Base-by-base conservation (phyloP, 352 stramenopile species). In the Pythium periplocum region DNA sequence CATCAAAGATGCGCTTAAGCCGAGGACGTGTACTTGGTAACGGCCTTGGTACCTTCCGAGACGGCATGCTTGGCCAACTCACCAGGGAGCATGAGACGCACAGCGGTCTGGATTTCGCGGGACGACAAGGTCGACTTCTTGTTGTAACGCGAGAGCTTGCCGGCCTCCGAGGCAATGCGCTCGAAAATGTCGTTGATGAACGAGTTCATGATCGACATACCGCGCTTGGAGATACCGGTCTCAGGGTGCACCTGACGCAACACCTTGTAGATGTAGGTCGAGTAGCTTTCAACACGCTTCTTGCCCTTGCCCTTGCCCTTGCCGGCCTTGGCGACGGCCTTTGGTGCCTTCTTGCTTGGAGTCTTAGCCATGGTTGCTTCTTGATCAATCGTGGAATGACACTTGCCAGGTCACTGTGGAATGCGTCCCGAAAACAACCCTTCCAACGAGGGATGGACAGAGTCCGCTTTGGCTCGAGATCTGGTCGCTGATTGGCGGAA, bases 121-220 rank as follows among this genome's bases (percentile, higher is more conserved):
- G 76, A 96, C 37, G 88, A 97, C 45, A 99, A 73, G 36, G 96
- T 99, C 35, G 89, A 95, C 83, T 99, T 99, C 86, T 98, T 98
- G 90, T 98, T 99, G 92, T 99, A 99, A 33, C 93, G 91, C 50
- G 92, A 94, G 41, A 98, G 78, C 75, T 97, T 97, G 66, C 91
- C 94, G 55, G 96, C 95, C 78, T 99, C 95, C 46, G 85, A 92
- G 33, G 96, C 95, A 52, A 99, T 97, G 56, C 95, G 89, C 75
- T 99, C 96, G 73, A 99, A 99, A 59, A 98, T 98, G 71, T 99
- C 95, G 78, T 98, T 98, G 74, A 98, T 98, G 78, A 99, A 99
- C 60, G 95, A 98, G 87, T 98, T 98, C 93, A 98, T 98, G 83
- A 99, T 98, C 51, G 91, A 98, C 95, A 98, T 98, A 49, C 90